phyloP scores from a whole-genome alignment of 2,329 filamentous ascomycete genomes.

The Aureobasidium mangrovei region DNA sequence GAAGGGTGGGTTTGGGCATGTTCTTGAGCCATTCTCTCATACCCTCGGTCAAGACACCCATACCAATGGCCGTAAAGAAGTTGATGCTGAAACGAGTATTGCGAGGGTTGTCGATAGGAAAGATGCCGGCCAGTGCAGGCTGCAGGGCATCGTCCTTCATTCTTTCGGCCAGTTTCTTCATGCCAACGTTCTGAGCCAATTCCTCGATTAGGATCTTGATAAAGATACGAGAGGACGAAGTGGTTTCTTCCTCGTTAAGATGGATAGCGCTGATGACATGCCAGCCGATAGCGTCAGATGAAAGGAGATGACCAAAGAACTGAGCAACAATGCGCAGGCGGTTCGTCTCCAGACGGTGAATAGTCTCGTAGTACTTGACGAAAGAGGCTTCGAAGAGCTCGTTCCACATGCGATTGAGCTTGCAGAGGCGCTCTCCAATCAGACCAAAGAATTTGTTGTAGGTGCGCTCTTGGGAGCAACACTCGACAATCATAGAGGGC shows the following conservation, averaged over 20 bases:
- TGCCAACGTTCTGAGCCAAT: conserved; percentile 74
- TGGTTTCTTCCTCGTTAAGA: conserved; percentile 94
- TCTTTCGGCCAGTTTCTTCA: conserved; percentile 66
- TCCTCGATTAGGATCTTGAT: conserved; percentile 97
- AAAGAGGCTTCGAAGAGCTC: conserved; percentile 89
- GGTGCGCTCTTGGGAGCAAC: conserved; percentile 90
- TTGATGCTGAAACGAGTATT: conserved; percentile 98
- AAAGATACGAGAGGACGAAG: conserved; percentile 92
- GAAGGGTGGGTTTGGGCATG: conserved; percentile 73
- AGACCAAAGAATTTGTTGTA: conserved; percentile 97
- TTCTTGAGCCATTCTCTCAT: conserved; percentile 89
- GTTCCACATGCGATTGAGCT: conserved; percentile 89
- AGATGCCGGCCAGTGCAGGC: conserved; percentile 72
- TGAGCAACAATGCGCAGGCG: conserved; percentile 88
- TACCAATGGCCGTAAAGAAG: conserved; percentile 96
- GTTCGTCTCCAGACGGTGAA: conserved; percentile 95
- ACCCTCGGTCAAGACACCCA: conserved; percentile 88
- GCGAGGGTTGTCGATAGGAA: conserved; percentile 79
- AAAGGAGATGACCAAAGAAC: conserved; percentile 86
- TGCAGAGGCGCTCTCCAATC: conserved; percentile 89
- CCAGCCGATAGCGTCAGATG: conserved; percentile 85
- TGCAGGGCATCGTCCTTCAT: conserved; percentile 71
- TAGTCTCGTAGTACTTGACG: conserved; percentile 89
- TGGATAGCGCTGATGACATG: conserved; percentile 77
- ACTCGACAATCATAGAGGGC: conserved; percentile 94